Evolutionary conservation across 257 asterid genomes (phyloP).

Genomic region (Salvia splendens): DNA sequence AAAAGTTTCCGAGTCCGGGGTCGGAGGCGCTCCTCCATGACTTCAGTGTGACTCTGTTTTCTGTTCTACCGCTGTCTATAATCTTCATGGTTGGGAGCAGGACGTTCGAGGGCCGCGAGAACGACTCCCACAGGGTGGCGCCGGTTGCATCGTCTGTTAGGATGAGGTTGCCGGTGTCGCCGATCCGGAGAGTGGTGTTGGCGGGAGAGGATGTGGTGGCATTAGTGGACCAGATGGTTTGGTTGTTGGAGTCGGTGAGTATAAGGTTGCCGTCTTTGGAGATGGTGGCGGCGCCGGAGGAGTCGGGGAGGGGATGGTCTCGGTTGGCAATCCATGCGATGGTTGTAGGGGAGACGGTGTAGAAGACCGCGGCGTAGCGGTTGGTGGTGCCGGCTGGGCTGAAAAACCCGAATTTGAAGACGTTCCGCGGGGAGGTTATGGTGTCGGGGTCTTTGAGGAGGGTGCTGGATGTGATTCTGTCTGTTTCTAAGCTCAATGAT

Average conservation of each 20-base stretch:
- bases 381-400: not conserved
- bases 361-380: slow-evolving; percentile 9
- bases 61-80: slow-evolving; percentile 38
- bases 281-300: not conserved
- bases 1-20: slow-evolving; percentile 42
- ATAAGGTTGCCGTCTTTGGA: not conserved
- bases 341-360: not conserved
- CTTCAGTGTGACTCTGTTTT: slow-evolving; percentile 27
- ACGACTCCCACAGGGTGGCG: slow-evolving; percentile 42
- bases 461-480: not conserved
- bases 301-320: not conserved
- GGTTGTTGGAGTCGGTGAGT: not conserved
- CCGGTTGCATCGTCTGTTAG: slow-evolving; percentile 36
- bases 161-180: slow-evolving; percentile 44
- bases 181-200: slow-evolving; percentile 31
- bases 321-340: slow-evolving; percentile 7
- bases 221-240: slow-evolving; percentile 8
- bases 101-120: slow-evolving; percentile 38
- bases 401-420: slow-evolving; percentile 7
- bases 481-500: not conserved
- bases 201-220: not conserved
- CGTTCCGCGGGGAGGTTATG: not conserved
- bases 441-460: slow-evolving; percentile 4
- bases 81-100: slow-evolving; percentile 38
- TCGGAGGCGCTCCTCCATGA: slow-evolving; percentile 47